A percentile compares a stretch with the other conserved stretches of the same genome.
Evolutionary conservation across 169 alveolate species (phyloP).

Genomic region (Eimeria brunetti): DNA sequence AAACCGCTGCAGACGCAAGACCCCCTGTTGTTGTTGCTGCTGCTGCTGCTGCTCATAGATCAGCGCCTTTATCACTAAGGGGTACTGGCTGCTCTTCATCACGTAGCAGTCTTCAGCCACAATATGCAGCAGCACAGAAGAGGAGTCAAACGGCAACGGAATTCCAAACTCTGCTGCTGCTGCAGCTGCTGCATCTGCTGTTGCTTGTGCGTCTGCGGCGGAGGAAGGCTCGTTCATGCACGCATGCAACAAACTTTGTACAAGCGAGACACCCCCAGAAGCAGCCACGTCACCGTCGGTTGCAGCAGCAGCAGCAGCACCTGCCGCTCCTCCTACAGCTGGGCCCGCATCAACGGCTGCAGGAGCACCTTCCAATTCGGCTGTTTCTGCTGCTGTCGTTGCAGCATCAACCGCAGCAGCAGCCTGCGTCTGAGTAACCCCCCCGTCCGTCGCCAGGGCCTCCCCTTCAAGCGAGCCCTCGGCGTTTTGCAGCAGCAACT

Average conservation of each 20-base stretch:
- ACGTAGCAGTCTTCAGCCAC: constrained; percentile 66
- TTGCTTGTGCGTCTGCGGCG: not conserved
- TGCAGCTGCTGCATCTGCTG: constrained; percentile 26
- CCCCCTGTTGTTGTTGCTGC: constrained; percentile 11
- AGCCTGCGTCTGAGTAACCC: not conserved
- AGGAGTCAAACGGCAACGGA: constrained; percentile 52
- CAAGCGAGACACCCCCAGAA: not conserved
- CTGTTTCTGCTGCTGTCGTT: not conserved
- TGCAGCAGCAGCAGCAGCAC: not conserved
- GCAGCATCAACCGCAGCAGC: constrained; percentile 13
- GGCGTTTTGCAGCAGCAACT: not conserved
- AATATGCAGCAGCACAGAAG: constrained; percentile 27
- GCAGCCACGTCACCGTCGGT: not conserved
- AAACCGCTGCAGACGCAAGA: constrained; percentile 21
- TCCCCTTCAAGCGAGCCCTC: not conserved
- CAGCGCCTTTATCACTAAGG: constrained; percentile 16
- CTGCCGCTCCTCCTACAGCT: not conserved
- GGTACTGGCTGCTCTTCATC: constrained; percentile 71
- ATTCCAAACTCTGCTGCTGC: constrained; percentile 42
- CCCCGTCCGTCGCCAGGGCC: not conserved
- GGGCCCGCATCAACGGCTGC: not conserved
- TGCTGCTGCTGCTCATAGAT: constrained; percentile 1
- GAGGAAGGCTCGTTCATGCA: not conserved
- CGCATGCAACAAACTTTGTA: not conserved
- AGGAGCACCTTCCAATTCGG: not conserved